Conservation (phyloP, 2,329 filamentous ascomycete species). For the Diplodia scrobiculata region DNA sequence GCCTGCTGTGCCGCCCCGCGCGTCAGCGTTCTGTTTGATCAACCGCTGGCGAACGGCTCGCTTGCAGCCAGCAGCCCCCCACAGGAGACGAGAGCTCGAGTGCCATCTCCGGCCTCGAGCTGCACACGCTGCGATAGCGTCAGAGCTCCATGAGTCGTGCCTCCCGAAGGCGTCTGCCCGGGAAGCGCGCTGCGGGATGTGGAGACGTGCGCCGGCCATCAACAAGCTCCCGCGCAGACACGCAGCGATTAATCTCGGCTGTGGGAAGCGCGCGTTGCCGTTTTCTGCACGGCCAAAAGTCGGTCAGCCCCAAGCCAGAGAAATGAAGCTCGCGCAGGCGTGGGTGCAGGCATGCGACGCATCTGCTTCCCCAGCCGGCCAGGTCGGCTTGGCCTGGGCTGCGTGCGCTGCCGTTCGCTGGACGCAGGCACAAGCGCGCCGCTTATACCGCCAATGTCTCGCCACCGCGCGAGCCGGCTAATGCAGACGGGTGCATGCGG, state of each 20-base stretch:
- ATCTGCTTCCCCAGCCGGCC: constrained; percentile 2
- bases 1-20: not conserved
- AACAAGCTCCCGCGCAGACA: constrained; percentile 22
- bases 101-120: constrained; percentile 11
- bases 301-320: constrained; percentile 8
- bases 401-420: constrained; percentile 18
- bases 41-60: constrained; percentile 6
- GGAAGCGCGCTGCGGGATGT: constrained; percentile 22
- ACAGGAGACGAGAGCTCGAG: constrained; percentile 11
- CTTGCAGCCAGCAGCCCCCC: constrained; percentile 10
- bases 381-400: constrained; percentile 3
- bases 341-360: constrained; percentile 14
- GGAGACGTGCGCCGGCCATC: not conserved
- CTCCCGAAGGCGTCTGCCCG: constrained; percentile 14
- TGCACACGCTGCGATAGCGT: constrained; percentile 5
- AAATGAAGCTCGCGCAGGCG: constrained; percentile 10
- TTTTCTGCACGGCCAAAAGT: constrained; percentile 15
- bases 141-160: constrained; percentile 25
- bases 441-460: constrained; percentile 22
- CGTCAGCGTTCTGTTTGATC: constrained; percentile 7
- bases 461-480: constrained; percentile 27
- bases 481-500: constrained; percentile 19
- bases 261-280: not conserved
- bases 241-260: constrained; percentile 15
- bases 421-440: constrained; percentile 24